These are phyloP conservation scores for Leccinum fallax DNA, from an alignment of 1,284 basidiomycete genomes.

Conservation along the genomic window DNA sequence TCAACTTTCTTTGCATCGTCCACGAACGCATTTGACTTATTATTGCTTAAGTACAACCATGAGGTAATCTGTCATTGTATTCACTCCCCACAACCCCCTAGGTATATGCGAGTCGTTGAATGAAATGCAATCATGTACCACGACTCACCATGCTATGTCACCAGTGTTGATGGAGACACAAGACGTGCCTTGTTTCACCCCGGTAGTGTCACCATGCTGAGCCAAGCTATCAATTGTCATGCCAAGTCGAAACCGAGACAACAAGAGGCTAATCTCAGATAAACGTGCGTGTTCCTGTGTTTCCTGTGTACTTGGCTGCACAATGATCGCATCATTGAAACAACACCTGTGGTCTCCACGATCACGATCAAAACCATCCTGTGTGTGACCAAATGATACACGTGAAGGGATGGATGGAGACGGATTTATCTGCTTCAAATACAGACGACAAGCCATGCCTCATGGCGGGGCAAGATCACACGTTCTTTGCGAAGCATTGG, in stretches of 20 bases:
- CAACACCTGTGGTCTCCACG: background rate
- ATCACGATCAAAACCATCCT: background rate
- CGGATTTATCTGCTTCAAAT: background rate
- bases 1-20: constrained; percentile 25
- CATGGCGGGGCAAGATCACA: background rate
- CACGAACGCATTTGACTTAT: constrained; percentile 24
- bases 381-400: background rate
- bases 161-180: background rate
- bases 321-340: background rate
- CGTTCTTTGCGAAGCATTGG: background rate
- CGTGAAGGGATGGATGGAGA: background rate
- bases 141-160: background rate
- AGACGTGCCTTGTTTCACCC: background rate
- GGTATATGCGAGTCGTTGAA: constrained; percentile 23
- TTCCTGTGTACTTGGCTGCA: background rate
- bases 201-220: background rate
- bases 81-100: constrained; percentile 17
- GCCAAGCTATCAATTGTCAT: background rate
- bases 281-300: background rate
- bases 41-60: constrained; percentile 27
- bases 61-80: constrained; percentile 34
- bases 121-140: constrained; percentile 16
- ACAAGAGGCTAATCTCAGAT: background rate
- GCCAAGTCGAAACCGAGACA: background rate
- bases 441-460: background rate